phyloP scores from a whole-genome alignment of 148 eudicot species.

The Suaeda aralocaspica region DNA sequence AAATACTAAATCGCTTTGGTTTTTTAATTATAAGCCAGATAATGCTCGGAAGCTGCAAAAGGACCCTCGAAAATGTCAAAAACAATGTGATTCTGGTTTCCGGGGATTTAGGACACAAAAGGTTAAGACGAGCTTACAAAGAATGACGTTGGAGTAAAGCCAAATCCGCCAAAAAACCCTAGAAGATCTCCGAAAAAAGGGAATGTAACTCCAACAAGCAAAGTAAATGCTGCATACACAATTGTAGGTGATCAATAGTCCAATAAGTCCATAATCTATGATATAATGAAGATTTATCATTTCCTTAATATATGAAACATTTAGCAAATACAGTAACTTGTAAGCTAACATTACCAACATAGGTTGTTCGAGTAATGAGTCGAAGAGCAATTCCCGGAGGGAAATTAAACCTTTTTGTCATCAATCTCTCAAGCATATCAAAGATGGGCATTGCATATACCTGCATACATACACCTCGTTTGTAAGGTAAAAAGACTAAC shows the following conservation, averaged over 20 bases:
- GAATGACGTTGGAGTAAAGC: slow-evolving; percentile 88
- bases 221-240: slow-evolving; percentile 55
- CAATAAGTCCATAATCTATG: no score
- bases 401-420: slow-evolving; percentile 41
- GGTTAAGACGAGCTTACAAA: slow-evolving; percentile 45
- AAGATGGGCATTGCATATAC: slow-evolving; percentile 95
- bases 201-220: slow-evolving; percentile 77
- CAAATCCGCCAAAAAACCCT: slow-evolving; percentile 96
- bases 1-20: slow-evolving; percentile 63
- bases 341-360: slow-evolving; percentile 55
- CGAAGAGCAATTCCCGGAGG: slow-evolving; percentile 50
- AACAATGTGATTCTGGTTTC: not conserved
- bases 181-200: slow-evolving; percentile 98
- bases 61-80: not conserved
- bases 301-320: no score
- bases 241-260: no score
- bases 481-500: not conserved
- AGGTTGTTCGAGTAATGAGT: slow-evolving; percentile 60
- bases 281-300: no score
- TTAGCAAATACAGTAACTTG: not conserved
- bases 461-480: slow-evolving; percentile 25
- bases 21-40: slow-evolving; percentile 80
- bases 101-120: not conserved
- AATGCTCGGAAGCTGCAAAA: slow-evolving; percentile 73
- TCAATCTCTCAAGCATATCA: slow-evolving; percentile 49